These are phyloP conservation scores for Mycena belliarum DNA, from an alignment of 768 basidiomycete species.

Conservation along the genomic window DNA sequence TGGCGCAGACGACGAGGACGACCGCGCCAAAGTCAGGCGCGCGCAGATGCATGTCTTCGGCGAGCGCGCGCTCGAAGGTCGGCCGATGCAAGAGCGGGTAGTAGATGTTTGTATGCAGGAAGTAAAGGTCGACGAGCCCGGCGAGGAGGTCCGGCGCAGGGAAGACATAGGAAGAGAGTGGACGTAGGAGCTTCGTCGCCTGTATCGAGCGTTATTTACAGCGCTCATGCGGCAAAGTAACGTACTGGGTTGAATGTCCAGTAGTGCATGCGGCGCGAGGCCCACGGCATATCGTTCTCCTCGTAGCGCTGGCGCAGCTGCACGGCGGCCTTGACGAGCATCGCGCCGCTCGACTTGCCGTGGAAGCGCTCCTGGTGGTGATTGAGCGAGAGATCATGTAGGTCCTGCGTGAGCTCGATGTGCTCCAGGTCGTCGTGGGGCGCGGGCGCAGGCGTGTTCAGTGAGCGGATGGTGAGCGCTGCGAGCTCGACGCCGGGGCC, in stretches of 20 bases:
- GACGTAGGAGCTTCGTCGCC: neutral
- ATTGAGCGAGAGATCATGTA: neutral
- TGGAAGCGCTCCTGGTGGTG: neutral
- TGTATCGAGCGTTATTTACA: no score
- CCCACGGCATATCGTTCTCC: neutral
- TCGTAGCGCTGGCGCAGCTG: neutral
- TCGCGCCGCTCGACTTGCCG: neutral
- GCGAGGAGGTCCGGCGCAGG: constrained; percentile 54
- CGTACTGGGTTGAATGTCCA: constrained; percentile 3
- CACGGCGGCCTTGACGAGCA: constrained; percentile 9
- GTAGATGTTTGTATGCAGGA: constrained; percentile 53
- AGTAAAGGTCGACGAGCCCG: constrained; percentile 64
- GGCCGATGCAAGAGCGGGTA: constrained; percentile 73
- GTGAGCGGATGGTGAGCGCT: neutral
- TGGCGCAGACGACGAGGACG: constrained; percentile 71
- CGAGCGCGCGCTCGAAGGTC: constrained; percentile 55
- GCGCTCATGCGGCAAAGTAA: no score
- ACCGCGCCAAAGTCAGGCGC: constrained; percentile 51
- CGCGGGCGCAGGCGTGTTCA: neutral
- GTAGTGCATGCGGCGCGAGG: neutral
- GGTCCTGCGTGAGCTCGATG: neutral
- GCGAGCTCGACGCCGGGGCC: constrained; percentile 10
- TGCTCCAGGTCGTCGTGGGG: neutral
- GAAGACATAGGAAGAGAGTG: constrained; percentile 40
- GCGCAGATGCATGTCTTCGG: constrained; percentile 47